A percentile compares a stretch with the other conserved stretches of the same genome.
These are phyloP conservation scores for Hypholoma fasciculare DNA, from an alignment of 768 basidiomycete genomes.

Conservation along the genomic window DNA sequence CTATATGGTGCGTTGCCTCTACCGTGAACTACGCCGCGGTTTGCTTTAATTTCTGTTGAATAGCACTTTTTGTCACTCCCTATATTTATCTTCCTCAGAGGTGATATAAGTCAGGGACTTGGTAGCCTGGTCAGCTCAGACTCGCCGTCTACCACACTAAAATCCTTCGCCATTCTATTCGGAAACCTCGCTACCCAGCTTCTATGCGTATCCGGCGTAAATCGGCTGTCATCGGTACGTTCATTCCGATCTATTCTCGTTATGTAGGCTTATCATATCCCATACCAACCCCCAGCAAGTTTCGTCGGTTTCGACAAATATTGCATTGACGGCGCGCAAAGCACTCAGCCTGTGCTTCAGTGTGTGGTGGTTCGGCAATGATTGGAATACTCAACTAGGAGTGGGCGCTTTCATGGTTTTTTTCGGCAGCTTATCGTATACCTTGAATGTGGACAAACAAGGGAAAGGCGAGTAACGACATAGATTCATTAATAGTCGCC, in stretches of 20 bases:
- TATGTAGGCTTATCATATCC: no score
- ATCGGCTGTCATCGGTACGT: slow-evolving; percentile 75
- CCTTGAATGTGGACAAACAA: slow-evolving; percentile 24
- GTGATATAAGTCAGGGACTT: slow-evolving; percentile 57
- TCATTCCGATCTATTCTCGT: slow-evolving; percentile 2
- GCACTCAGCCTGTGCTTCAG: slow-evolving; percentile 78
- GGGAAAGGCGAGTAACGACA: slow-evolving; percentile 16
- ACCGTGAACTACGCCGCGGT: neutral
- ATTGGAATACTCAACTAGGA: slow-evolving; percentile 65
- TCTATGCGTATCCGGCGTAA: slow-evolving; percentile 83
- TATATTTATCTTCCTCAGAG: slow-evolving; percentile 61
- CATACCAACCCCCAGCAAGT: slow-evolving; percentile 46
- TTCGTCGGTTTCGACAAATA: slow-evolving; percentile 79
- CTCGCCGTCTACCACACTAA: slow-evolving; percentile 27
- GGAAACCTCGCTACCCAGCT: slow-evolving; percentile 74
- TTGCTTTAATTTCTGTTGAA: neutral
- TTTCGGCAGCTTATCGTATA: slow-evolving; percentile 63
- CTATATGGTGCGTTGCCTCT: slow-evolving; percentile 57
- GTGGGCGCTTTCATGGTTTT: slow-evolving; percentile 77
- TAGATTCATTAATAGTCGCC: no score
- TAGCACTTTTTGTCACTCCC: slow-evolving; percentile 84
- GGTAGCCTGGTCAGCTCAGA: slow-evolving; percentile 42
- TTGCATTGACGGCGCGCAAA: slow-evolving; percentile 79
- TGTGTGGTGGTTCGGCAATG: slow-evolving; percentile 83
- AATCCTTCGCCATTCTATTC: slow-evolving; percentile 57